These are phyloP conservation scores for Trametes versicolor DNA, from an alignment of 1,284 basidiomycete genomes.

Conservation along the genomic window DNA sequence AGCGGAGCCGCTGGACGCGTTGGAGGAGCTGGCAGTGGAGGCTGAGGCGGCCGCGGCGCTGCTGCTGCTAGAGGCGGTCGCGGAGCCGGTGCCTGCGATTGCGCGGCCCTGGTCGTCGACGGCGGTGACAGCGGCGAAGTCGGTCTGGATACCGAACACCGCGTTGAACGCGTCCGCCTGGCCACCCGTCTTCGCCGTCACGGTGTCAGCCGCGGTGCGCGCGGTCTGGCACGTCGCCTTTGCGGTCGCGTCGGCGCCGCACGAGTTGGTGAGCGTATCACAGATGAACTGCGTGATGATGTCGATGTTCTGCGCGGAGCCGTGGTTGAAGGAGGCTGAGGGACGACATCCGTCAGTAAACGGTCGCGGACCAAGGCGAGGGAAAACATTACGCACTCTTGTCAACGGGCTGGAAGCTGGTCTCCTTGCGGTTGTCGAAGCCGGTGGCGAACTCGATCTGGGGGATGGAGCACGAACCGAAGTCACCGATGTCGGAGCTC, in stretches of 20 bases:
- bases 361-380: not conserved
- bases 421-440: constrained; percentile 67
- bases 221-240: constrained; percentile 58
- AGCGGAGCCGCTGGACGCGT: constrained; percentile 24
- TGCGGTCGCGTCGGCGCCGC: constrained; percentile 61
- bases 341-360: constrained; percentile 15
- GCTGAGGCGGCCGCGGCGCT: too few species aligned
- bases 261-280: constrained; percentile 60
- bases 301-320: constrained; percentile 61
- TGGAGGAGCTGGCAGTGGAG: too few species aligned
- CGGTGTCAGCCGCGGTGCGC: constrained; percentile 53
- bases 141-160: constrained; percentile 57
- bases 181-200: constrained; percentile 55
- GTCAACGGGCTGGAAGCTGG: constrained; percentile 60
- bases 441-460: constrained; percentile 69
- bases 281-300: constrained; percentile 68
- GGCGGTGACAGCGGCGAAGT: constrained; percentile 41
- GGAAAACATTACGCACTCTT: constrained; percentile 43
- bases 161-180: constrained; percentile 70
- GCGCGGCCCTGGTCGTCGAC: constrained; percentile 43
- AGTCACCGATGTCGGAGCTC: constrained; percentile 53
- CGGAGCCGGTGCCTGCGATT: constrained; percentile 33
- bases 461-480: constrained; percentile 65
- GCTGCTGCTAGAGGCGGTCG: constrained; percentile 8
- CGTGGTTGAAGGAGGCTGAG: constrained; percentile 57